These are phyloP conservation scores for Tricholoma saponaceum DNA, from an alignment of 768 basidiomycete species.

Conservation along the genomic window DNA sequence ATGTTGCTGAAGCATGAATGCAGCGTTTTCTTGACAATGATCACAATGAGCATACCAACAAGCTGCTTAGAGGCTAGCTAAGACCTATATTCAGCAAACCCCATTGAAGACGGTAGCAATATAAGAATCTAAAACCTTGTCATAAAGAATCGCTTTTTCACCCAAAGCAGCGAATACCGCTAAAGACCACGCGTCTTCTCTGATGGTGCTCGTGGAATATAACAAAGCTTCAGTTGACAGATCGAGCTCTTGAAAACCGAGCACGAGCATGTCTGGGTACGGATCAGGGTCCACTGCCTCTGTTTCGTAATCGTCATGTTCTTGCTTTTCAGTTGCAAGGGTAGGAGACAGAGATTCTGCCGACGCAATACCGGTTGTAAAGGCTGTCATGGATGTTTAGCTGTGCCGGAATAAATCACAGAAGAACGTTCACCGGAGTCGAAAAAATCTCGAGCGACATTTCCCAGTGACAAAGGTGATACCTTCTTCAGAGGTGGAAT, in stretches of 20 bases:
- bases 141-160: constrained; percentile 56
- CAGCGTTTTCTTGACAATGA: constrained; percentile 57
- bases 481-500: constrained; percentile 31
- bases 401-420: background rate
- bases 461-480: constrained; percentile 34
- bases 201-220: constrained; percentile 56
- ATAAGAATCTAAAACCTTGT: constrained; percentile 47
- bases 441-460: constrained; percentile 21
- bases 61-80: constrained; percentile 76
- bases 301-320: background rate
- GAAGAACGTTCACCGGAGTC: background rate
- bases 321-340: background rate
- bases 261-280: constrained; percentile 66
- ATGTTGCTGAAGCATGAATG: constrained; percentile 50
- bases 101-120: background rate
- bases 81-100: background rate
- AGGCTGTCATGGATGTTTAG: background rate
- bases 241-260: constrained; percentile 82
- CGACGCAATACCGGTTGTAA: background rate
- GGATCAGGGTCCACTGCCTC: constrained; percentile 23
- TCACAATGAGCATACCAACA: constrained; percentile 76
- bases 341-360: background rate
- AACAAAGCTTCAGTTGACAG: constrained; percentile 74
- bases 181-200: constrained; percentile 69
- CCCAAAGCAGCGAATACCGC: constrained; percentile 71